Evolutionary conservation across 768 basidiomycete species (phyloP), one percentile per base, ranked within the genome.

Genomic region (Trametes villosa): DNA sequence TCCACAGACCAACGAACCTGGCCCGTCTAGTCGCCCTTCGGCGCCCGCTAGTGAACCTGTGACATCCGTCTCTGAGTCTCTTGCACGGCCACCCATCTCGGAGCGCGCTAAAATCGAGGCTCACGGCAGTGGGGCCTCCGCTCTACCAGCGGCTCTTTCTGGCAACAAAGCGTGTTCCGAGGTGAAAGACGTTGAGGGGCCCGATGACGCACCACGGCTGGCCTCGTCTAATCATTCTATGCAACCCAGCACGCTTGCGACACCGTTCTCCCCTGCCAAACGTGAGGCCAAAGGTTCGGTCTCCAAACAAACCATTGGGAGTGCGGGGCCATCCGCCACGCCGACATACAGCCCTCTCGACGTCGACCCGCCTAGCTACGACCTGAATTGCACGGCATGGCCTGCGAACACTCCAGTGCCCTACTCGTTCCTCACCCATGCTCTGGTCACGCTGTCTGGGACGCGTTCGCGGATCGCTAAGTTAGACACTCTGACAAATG

Each of bases 381-480:
- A 75, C 53, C 70, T 79, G 31, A 70, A 73, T 30, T 62, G 63
- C n/a, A 77, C 76, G 53, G 77, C 81, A 9, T 87, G 85, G 79
- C 65, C 71, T 7, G 64, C 74, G 52, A 11, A 52, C 51, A 36
- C 59, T 22, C 62, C 78, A 5, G 81, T 84, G 4, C 89, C 91
- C 0, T 94, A 90, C 71, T 81, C 87, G 2, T 89, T 91, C 70
- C 80, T 94, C 26, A 82, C 83, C 1, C 83, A 86, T 67, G 78
- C 88, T 1, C 79, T 94, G 8, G 77, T 80, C 11, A 76, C 81
- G 11, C 70, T 93, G 24, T 83, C 84, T 3, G 72, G 79, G 47
- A 94, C 92, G 0, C 84, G 86, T 31, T 93, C 92, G 22, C 84
- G 92, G 27, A 89, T 86, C 51, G 70, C 77, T 33, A 92, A 93